Conservation (phyloP, 1,139 yeast species). For the Pneumocystis murina region DNA sequence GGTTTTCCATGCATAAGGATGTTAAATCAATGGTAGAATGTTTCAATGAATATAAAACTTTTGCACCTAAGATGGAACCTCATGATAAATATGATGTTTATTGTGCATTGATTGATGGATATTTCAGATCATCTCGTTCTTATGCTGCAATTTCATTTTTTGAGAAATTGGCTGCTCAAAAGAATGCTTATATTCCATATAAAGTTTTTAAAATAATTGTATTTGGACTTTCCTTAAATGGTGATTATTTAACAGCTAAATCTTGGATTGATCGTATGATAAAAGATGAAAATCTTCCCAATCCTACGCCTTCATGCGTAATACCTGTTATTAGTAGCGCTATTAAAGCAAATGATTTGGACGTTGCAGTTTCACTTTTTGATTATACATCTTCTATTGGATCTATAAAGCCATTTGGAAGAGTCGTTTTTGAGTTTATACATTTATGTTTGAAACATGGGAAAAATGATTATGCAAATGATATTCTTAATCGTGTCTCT, state of each 20-base stretch:
- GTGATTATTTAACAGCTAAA: neutral
- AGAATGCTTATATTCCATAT: neutral
- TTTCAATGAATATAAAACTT: conserved; percentile 15
- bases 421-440: neutral
- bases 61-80: conserved; percentile 8
- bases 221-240: neutral
- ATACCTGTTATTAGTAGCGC: neutral
- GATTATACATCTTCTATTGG: conserved; percentile 1
- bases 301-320: neutral
- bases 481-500: neutral
- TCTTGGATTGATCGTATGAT: conserved; percentile 1
- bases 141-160: conserved; percentile 21
- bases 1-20: conserved; percentile 5
- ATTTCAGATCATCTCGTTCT: conserved; percentile 19
- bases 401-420: neutral
- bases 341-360: neutral
- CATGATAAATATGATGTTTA: conserved; percentile 16
- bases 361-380: neutral
- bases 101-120: conserved; percentile 23
- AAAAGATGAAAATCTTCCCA: neutral
- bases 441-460: neutral
- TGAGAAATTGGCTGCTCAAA: conserved; percentile 8
- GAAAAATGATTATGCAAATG: neutral
- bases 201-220: neutral
- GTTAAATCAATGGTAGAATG: conserved; percentile 14